These are phyloP conservation scores for Clarireedia paspali DNA, from an alignment of 2,329 filamentous ascomycete genomes.

Conservation along the genomic window DNA sequence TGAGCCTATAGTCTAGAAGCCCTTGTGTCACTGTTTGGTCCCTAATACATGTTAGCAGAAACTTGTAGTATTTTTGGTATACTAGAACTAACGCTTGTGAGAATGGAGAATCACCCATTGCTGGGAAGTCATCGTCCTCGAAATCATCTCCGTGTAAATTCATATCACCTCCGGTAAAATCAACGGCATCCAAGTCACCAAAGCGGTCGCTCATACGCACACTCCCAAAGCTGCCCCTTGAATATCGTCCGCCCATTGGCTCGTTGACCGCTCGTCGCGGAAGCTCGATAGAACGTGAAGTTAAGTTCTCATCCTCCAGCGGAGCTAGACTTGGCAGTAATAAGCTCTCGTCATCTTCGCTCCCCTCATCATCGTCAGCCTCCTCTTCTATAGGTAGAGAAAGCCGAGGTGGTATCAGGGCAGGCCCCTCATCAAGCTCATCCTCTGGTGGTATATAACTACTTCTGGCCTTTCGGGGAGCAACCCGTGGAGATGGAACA, in stretches of 20 bases:
- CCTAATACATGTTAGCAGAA: not conserved
- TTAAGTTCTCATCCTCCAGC: constrained; percentile 52
- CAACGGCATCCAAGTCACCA: constrained; percentile 24
- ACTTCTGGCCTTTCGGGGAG: constrained; percentile 9
- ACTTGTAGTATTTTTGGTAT: not conserved
- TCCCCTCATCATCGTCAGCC: constrained; percentile 43
- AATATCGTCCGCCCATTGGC: constrained; percentile 37
- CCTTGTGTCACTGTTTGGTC: not conserved
- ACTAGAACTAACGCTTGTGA: constrained; percentile 14
- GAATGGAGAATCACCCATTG: constrained; percentile 12
- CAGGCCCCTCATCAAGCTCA: constrained; percentile 33
- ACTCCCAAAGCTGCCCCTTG: constrained; percentile 42
- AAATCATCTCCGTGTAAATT: constrained; percentile 22
- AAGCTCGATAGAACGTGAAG: constrained; percentile 51
- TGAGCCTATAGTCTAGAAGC: not conserved
- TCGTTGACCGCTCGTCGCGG: constrained; percentile 46
- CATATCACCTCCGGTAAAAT: constrained; percentile 15
- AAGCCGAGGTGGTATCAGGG: constrained; percentile 45
- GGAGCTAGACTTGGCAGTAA: constrained; percentile 45
- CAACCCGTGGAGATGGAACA: constrained; percentile 23
- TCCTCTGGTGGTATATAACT: constrained; percentile 24
- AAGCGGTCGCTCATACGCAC: constrained; percentile 47
- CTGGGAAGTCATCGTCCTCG: constrained; percentile 17
- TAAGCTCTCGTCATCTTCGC: constrained; percentile 39
- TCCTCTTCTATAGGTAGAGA: constrained; percentile 46